Evolutionary conservation across 371 early-diverging fungal species (phyloP).

Genomic region (Rhizomucor miehei): DNA sequence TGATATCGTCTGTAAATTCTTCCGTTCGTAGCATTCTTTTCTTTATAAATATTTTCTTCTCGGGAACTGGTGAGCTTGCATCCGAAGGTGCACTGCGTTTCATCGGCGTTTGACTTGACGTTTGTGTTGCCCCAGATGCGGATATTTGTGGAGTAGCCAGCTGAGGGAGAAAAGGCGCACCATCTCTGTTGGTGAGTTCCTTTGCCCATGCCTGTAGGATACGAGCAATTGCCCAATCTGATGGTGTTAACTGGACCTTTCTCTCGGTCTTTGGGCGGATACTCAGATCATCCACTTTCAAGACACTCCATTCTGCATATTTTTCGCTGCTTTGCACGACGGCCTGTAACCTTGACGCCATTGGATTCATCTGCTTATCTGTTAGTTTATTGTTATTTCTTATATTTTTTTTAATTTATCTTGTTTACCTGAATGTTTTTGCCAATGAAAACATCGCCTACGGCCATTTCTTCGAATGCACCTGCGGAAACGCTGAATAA

Average conservation of each 20-base stretch:
- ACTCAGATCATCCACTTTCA: not conserved
- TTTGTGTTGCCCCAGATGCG: too few relatives aligned
- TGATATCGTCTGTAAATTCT: not conserved
- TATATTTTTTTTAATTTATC: not conserved
- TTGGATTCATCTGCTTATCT: not conserved
- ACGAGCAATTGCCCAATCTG: too few relatives aligned
- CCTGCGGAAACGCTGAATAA: not conserved
- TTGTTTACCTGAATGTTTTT: not conserved
- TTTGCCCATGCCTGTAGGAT: too few relatives aligned
- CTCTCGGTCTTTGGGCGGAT: not conserved
- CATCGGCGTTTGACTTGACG: too few relatives aligned
- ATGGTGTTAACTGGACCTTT: not conserved
- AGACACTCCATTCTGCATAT: not conserved
- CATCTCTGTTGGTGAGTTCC: too few relatives aligned
- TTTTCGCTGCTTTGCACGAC: not conserved
- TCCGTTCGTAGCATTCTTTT: not conserved
- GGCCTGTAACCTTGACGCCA: not conserved
- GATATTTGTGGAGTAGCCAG: too few relatives aligned
- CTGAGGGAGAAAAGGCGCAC: too few relatives aligned
- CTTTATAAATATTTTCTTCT: too few relatives aligned
- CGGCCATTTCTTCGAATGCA: not conserved
- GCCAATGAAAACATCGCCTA: not conserved
- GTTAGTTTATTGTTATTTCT: not conserved
- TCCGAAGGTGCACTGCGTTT: too few relatives aligned
- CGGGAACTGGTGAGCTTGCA: too few relatives aligned